A percentile compares a stretch with the other conserved stretches of the same genome.
Evolutionary conservation across 306 rosid genomes (phyloP).

Genomic region (Cicer arietinum): DNA sequence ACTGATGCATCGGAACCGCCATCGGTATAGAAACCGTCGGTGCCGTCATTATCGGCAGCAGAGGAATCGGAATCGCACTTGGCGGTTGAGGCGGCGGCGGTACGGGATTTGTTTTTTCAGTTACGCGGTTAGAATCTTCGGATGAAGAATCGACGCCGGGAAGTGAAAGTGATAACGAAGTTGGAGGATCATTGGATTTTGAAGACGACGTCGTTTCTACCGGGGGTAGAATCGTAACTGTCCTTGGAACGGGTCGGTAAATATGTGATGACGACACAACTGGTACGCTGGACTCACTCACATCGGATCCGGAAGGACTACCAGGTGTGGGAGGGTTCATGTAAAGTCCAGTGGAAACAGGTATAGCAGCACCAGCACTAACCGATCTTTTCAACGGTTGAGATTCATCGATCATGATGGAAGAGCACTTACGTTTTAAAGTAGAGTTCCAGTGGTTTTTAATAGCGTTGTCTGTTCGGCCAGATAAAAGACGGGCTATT

Average conservation of each 20-base stretch:
- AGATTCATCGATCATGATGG: slow-evolving; percentile 45
- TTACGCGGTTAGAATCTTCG: slow-evolving; percentile 50
- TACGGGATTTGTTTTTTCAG: slow-evolving; percentile 29
- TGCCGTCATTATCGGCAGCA: slow-evolving; percentile 47
- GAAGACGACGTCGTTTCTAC: slow-evolving; percentile 69
- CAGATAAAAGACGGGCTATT: slow-evolving; percentile 83
- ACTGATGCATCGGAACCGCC: slow-evolving; percentile 26
- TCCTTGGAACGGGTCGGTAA: slow-evolving; percentile 70
- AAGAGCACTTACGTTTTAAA: slow-evolving; percentile 77
- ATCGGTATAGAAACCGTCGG: not conserved
- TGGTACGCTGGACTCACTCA: slow-evolving; percentile 82
- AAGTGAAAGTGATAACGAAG: slow-evolving; percentile 77
- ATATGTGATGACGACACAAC: slow-evolving; percentile 56
- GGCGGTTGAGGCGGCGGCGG: not conserved
- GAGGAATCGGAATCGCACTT: slow-evolving; percentile 43
- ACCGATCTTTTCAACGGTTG: slow-evolving; percentile 77
- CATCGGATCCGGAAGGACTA: slow-evolving; percentile 88
- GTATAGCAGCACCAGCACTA: slow-evolving; percentile 78
- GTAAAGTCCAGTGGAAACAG: slow-evolving; percentile 64
- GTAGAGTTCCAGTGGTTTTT: slow-evolving; percentile 99
- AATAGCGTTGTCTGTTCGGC: slow-evolving; percentile 96
- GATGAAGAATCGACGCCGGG: slow-evolving; percentile 71
- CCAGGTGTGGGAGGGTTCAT: slow-evolving; percentile 64
- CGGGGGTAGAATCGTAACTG: slow-evolving; percentile 69
- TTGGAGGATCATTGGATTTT: slow-evolving; percentile 69